Evolutionary conservation across 2,329 filamentous ascomycete species (phyloP).

Genomic region (Metarhizium sp.): DNA sequence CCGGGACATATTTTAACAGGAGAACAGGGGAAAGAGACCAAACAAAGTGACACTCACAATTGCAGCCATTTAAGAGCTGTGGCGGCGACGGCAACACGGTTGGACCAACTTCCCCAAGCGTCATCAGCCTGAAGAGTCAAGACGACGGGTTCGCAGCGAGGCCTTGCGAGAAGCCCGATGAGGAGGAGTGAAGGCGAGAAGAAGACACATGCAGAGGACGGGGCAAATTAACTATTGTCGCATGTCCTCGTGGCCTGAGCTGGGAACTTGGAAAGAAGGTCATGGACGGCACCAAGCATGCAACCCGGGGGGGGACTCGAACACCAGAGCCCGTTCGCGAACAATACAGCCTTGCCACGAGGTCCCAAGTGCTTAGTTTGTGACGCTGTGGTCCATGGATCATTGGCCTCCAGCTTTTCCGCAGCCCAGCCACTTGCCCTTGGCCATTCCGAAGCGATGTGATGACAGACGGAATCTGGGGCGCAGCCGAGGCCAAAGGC

Average conservation of each 20-base stretch:
- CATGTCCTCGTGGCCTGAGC: no score
- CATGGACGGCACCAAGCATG: no score
- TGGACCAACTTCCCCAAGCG: slow-evolving; percentile 1
- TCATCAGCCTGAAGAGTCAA: background rate
- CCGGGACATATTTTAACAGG: background rate
- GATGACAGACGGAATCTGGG: background rate
- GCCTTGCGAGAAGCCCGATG: background rate
- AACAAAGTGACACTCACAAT: slow-evolving; percentile 18
- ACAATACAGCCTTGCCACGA: no score
- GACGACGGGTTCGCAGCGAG: background rate
- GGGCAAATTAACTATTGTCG: background rate
- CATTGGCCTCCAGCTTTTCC: no score
- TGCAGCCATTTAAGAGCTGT: slow-evolving; percentile 23
- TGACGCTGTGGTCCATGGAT: no score
- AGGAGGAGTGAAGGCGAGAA: background rate
- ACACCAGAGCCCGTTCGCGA: no score
- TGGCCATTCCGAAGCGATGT: no score
- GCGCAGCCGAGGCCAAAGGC: slow-evolving; percentile 4
- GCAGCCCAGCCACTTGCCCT: background rate
- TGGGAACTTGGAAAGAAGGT: no score
- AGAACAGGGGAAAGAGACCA: background rate
- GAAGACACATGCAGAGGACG: background rate
- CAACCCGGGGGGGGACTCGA: no score
- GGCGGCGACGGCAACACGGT: slow-evolving; percentile 1
- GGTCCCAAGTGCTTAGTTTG: no score